phyloP scores from a whole-genome alignment of 1,284 basidiomycete genomes.

The Leccinum pachyderme region DNA sequence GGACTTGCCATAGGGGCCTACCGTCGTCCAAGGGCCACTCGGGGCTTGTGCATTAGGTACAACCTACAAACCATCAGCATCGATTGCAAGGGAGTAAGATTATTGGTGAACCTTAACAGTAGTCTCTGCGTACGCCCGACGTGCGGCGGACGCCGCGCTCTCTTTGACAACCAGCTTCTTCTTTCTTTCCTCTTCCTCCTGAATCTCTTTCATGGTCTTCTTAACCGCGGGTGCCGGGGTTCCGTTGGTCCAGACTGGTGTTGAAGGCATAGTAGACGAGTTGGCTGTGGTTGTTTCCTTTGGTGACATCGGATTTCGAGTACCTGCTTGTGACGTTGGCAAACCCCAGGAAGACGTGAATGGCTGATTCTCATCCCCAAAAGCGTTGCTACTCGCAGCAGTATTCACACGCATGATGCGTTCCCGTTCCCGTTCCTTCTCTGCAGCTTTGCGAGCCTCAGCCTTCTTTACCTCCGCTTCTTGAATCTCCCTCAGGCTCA shows the following conservation, averaged over 20 bases:
- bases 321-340: slow-evolving; percentile 67
- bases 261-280: slow-evolving; percentile 32
- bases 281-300: slow-evolving; percentile 44
- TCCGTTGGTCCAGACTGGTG: slow-evolving; percentile 68
- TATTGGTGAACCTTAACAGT: slow-evolving; percentile 60
- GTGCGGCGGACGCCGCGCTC: slow-evolving; percentile 52
- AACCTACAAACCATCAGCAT: slow-evolving; percentile 20
- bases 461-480: slow-evolving; percentile 85
- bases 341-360: slow-evolving; percentile 79
- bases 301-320: slow-evolving; percentile 40
- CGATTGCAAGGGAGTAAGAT: background rate
- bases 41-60: slow-evolving; percentile 20
- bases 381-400: slow-evolving; percentile 33
- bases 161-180: slow-evolving; percentile 71
- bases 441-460: slow-evolving; percentile 70
- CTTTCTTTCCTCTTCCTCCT: slow-evolving; percentile 91
- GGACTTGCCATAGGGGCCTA: slow-evolving; percentile 76
- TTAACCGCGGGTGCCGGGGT: slow-evolving; percentile 58
- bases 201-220: slow-evolving; percentile 98
- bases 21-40: slow-evolving; percentile 81
- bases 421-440: slow-evolving; percentile 65
- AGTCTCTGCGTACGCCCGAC: slow-evolving; percentile 79
- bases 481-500: slow-evolving; percentile 92
- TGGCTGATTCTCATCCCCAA: slow-evolving; percentile 54
- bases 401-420: slow-evolving; percentile 52